Conservation (phyloP, 2,329 filamentous ascomycete species). For the Phialemoniopsis sp. region DNA sequence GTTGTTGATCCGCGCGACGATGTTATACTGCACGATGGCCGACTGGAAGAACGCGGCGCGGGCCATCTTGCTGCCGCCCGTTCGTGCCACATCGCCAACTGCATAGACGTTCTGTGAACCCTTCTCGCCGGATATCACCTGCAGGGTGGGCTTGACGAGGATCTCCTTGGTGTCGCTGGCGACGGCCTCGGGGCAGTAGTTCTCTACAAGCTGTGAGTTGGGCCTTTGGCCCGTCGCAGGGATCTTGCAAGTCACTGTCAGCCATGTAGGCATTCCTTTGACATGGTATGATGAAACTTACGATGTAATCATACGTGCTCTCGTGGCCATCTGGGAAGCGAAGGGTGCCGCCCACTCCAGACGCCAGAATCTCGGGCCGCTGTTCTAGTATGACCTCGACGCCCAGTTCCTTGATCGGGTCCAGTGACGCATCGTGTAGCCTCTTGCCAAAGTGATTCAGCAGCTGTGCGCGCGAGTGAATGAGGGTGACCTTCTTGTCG, state of each 20-base stretch:
- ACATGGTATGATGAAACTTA: no score
- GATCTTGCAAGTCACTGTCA: slow-evolving; percentile 30
- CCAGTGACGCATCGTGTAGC: slow-evolving; percentile 28
- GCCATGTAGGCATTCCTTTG: no score
- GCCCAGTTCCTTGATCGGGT: no score
- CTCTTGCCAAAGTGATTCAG: slow-evolving; percentile 47
- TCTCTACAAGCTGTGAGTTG: slow-evolving; percentile 42
- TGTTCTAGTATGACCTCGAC: slow-evolving; percentile 49
- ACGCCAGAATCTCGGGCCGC: slow-evolving; percentile 29
- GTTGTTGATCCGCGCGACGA: slow-evolving; percentile 40
- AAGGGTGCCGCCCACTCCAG: slow-evolving; percentile 34
- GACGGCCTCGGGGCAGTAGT: slow-evolving; percentile 37
- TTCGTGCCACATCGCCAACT: slow-evolving; percentile 60
- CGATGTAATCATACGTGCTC: no score
- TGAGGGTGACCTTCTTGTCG: slow-evolving; percentile 49
- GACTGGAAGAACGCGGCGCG: slow-evolving; percentile 51
- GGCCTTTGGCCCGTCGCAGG: slow-evolving; percentile 57
- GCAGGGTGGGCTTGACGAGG: slow-evolving; percentile 50
- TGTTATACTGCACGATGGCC: slow-evolving; percentile 47
- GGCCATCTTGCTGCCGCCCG: slow-evolving; percentile 45
- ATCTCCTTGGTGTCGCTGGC: slow-evolving; percentile 41
- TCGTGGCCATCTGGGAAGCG: slow-evolving; percentile 14
- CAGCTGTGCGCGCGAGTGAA: slow-evolving; percentile 51
- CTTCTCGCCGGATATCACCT: slow-evolving; percentile 38
- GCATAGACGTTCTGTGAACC: slow-evolving; percentile 50